Evolutionary conservation across 2,329 filamentous ascomycete genomes (phyloP).

Genomic region (Microcyclosporella mali): DNA sequence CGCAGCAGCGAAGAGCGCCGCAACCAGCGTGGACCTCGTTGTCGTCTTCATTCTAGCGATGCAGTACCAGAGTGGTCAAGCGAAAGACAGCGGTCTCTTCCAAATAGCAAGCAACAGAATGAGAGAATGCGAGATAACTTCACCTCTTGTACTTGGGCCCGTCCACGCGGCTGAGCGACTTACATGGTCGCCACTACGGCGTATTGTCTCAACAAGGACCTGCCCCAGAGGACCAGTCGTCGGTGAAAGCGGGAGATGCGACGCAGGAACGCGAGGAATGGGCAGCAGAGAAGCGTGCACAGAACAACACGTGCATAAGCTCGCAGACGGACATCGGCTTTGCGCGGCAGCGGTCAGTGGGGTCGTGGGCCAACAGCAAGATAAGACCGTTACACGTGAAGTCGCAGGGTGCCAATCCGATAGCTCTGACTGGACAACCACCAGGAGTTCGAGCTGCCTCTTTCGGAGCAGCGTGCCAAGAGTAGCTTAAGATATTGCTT

Average conservation of each 20-base stretch:
- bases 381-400: constrained; percentile 3
- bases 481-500: neutral
- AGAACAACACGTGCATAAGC: neutral
- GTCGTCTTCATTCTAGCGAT: constrained; percentile 7
- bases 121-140: no score
- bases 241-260: neutral
- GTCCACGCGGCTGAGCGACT: neutral
- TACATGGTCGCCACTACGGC: no score
- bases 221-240: neutral
- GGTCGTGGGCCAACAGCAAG: constrained; percentile 3
- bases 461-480: neutral
- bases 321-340: neutral
- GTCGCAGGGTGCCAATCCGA: no score
- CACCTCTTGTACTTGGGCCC: neutral
- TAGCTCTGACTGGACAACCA: no score
- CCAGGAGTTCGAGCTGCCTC: neutral
- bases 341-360: neutral
- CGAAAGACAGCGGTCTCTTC: neutral
- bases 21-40: constrained; percentile 5
- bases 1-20: constrained; percentile 5
- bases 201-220: no score
- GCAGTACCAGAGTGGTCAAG: neutral
- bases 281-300: neutral
- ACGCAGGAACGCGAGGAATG: neutral
- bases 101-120: neutral